These are phyloP conservation scores for Trichothecium sympodiale DNA, from an alignment of 2,329 filamentous ascomycete genomes.

Conservation along the genomic window DNA sequence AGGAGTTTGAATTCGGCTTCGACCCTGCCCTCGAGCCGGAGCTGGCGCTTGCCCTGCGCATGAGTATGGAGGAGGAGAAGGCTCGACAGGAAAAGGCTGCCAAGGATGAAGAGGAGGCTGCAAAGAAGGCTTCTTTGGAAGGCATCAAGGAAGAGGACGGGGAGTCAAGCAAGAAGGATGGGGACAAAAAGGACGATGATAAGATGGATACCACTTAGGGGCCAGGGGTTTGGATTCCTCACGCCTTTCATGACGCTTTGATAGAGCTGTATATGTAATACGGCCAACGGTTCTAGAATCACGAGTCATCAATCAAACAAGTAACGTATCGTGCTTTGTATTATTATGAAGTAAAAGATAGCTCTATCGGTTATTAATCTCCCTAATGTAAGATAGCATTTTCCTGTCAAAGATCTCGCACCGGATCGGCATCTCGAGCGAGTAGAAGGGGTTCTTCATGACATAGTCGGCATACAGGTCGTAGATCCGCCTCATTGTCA, in stretches of 20 bases:
- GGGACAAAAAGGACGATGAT: slow-evolving; percentile 42
- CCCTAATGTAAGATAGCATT: slow-evolving; percentile 68
- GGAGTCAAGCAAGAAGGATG: slow-evolving; percentile 30
- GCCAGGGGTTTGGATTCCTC: slow-evolving; percentile 9
- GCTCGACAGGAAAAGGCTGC: slow-evolving; percentile 81
- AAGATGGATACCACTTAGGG: slow-evolving; percentile 76
- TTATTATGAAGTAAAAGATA: background rate
- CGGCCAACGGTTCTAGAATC: slow-evolving; percentile 15
- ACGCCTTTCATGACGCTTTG: too few species aligned
- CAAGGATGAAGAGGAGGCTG: slow-evolving; percentile 60
- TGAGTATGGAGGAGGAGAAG: slow-evolving; percentile 98
- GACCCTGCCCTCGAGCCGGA: slow-evolving; percentile 90
- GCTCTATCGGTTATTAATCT: slow-evolving; percentile 47
- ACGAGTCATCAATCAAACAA: slow-evolving; percentile 8
- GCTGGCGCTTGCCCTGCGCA: slow-evolving; percentile 82
- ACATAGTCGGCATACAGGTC: slow-evolving; percentile 95
- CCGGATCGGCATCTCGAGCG: slow-evolving; percentile 91
- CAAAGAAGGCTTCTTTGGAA: slow-evolving; percentile 67
- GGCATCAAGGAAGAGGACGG: slow-evolving; percentile 70
- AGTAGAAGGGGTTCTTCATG: slow-evolving; percentile 99
- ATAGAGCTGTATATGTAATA: slow-evolving; percentile 20
- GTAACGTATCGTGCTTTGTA: background rate
- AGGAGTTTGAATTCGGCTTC: slow-evolving; percentile 66
- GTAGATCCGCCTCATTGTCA: slow-evolving; percentile 75
- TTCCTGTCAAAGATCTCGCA: slow-evolving; percentile 93